Percentiles rank a stretch among this genome's conserved stretches.
phyloP scores from a whole-genome alignment of 2,329 filamentous ascomycete genomes.

The Pseudogymnoascus sp. region DNA sequence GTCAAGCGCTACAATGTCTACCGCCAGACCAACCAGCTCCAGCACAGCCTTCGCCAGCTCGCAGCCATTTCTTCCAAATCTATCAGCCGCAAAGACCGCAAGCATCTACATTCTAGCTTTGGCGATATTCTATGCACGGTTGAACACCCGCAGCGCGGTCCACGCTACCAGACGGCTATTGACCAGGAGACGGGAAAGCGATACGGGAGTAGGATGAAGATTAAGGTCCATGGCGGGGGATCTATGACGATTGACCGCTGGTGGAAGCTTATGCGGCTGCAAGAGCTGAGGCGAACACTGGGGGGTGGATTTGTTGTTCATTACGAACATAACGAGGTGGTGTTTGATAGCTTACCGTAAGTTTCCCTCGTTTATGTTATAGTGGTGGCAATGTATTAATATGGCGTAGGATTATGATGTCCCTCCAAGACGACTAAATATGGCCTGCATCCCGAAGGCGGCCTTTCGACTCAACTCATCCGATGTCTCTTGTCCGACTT shows the following conservation, averaged over 20 bases:
- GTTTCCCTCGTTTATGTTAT: conserved; percentile 12
- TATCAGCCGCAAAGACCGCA: conserved; percentile 59
- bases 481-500: neutral
- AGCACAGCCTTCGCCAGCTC: conserved; percentile 50
- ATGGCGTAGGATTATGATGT: neutral
- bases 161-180: conserved; percentile 56
- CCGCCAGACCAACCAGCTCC: conserved; percentile 52
- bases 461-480: neutral
- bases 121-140: conserved; percentile 57
- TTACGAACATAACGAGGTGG: conserved; percentile 52
- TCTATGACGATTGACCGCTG: conserved; percentile 60
- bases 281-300: conserved; percentile 51
- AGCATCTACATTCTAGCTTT: conserved; percentile 57
- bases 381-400: neutral
- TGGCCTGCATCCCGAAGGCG: neutral
- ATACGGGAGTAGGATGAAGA: conserved; percentile 53
- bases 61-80: conserved; percentile 51
- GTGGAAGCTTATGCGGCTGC: conserved; percentile 63
- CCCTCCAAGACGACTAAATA: neutral
- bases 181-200: conserved; percentile 49
- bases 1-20: conserved; percentile 62
- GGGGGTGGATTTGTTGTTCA: conserved; percentile 55
- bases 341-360: conserved; percentile 49
- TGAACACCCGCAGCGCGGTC: conserved; percentile 57
- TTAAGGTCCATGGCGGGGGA: conserved; percentile 50